A percentile compares a stretch with the other conserved stretches of the same genome.
These are phyloP conservation scores for Ilyonectria sp. DNA, from an alignment of 2,329 filamentous ascomycete species.

Conservation along the genomic window DNA sequence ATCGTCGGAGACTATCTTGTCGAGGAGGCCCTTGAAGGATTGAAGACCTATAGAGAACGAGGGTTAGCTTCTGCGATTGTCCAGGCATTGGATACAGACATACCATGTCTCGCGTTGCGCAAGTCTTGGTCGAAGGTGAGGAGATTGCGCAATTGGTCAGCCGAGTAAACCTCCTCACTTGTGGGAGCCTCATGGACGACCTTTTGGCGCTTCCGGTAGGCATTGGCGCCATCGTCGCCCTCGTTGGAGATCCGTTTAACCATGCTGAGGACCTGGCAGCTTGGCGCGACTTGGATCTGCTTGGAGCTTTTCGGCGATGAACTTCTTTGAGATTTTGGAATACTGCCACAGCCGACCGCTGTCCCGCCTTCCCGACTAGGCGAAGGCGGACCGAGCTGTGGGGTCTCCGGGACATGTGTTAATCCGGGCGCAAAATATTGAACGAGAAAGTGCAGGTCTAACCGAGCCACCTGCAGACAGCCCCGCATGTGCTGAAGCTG, in stretches of 20 bases:
- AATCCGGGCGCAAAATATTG: slow-evolving; percentile 24
- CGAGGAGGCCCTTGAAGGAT: slow-evolving; percentile 80
- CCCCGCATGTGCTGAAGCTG: not conserved
- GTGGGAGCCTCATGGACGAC: slow-evolving; percentile 70
- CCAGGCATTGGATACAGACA: slow-evolving; percentile 32
- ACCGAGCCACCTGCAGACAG: not conserved
- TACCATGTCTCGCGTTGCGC: slow-evolving; percentile 76
- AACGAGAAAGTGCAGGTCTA: not conserved
- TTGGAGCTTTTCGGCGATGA: slow-evolving; percentile 24
- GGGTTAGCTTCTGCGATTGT: slow-evolving; percentile 1
- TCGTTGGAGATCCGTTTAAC: slow-evolving; percentile 60
- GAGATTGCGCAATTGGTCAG: slow-evolving; percentile 77
- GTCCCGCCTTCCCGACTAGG: slow-evolving; percentile 47
- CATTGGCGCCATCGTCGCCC: slow-evolving; percentile 57
- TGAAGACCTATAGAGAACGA: slow-evolving; percentile 67
- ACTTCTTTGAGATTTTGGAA: slow-evolving; percentile 53
- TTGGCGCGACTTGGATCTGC: slow-evolving; percentile 38
- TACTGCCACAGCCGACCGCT: slow-evolving; percentile 55
- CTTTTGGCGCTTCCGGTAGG: slow-evolving; percentile 68
- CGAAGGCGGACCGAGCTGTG: not conserved
- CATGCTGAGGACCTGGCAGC: slow-evolving; percentile 54
- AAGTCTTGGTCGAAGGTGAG: slow-evolving; percentile 81
- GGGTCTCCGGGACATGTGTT: slow-evolving; percentile 32
- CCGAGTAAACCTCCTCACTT: slow-evolving; percentile 73
- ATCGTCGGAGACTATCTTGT: slow-evolving; percentile 71